Evolutionary conservation across 768 basidiomycete species (phyloP).

Genomic region (Ramaria sp.): DNA sequence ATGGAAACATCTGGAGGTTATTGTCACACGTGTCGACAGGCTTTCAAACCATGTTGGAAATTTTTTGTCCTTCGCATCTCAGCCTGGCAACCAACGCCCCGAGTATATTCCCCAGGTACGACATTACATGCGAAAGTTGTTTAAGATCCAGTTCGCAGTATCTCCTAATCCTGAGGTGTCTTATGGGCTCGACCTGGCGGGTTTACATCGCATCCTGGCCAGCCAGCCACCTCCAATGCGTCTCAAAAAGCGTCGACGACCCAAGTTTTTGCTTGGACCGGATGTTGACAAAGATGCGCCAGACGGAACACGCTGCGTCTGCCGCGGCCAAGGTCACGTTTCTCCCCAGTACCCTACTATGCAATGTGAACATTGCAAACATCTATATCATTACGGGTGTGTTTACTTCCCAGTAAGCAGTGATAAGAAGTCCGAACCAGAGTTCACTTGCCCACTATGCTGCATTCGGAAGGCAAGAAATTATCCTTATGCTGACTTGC

Average conservation of each 20-base stretch:
- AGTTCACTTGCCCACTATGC: slow-evolving; percentile 69
- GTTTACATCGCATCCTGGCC: slow-evolving; percentile 71
- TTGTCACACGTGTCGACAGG: slow-evolving; percentile 71
- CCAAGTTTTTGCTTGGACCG: slow-evolving; percentile 65
- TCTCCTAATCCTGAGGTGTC: slow-evolving; percentile 73
- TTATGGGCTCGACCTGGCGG: slow-evolving; percentile 73
- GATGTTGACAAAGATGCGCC: slow-evolving; percentile 64
- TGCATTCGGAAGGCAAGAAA: slow-evolving; percentile 60
- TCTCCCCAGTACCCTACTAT: slow-evolving; percentile 51
- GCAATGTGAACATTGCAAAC: slow-evolving; percentile 54
- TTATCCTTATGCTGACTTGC: slow-evolving; percentile 68
- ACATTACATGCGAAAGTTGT: slow-evolving; percentile 85
- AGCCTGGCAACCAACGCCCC: slow-evolving; percentile 57
- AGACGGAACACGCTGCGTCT: slow-evolving; percentile 74
- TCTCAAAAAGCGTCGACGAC: slow-evolving; percentile 45
- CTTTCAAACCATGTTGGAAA: slow-evolving; percentile 66
- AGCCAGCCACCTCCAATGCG: slow-evolving; percentile 42
- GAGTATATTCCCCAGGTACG: slow-evolving; percentile 76
- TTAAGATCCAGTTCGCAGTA: slow-evolving; percentile 82
- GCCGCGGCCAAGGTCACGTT: slow-evolving; percentile 56
- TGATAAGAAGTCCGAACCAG: slow-evolving; percentile 19
- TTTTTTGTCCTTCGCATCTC: slow-evolving; percentile 64
- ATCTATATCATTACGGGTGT: slow-evolving; percentile 61
- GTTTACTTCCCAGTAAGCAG: slow-evolving; percentile 50
- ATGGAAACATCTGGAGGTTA: slow-evolving; percentile 69